Conservation (phyloP, 2,329 filamentous ascomycete species). For the Hyphodiscus sp. region DNA sequence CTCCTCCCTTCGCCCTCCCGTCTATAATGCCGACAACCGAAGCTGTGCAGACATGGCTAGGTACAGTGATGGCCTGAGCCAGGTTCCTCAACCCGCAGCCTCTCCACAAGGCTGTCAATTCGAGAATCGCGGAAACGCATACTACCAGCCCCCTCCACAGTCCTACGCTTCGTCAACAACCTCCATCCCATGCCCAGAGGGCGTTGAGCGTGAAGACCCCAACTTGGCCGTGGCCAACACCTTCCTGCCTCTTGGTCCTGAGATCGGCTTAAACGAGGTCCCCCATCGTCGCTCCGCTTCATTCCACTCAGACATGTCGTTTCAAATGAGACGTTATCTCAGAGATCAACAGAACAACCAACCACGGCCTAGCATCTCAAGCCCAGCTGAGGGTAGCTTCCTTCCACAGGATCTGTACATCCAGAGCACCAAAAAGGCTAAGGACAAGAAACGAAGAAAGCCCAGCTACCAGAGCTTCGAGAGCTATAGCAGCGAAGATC, state of each 20-base stretch:
- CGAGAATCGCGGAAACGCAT: background rate
- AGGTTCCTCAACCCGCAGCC: background rate
- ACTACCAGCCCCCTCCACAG: background rate
- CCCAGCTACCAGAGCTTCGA: background rate
- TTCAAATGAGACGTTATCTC: constrained; percentile 15
- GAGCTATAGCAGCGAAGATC: background rate
- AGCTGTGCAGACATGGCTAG: constrained; percentile 17
- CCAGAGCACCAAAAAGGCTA: background rate
- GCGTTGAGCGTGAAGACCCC: constrained; percentile 16
- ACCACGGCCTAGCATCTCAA: background rate
- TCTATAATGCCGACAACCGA: constrained; percentile 23
- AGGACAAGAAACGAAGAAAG: background rate
- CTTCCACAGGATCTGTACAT: constrained; percentile 9
- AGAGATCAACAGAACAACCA: constrained; percentile 4
- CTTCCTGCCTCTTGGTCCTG: constrained; percentile 12
- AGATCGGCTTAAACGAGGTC: constrained; percentile 8
- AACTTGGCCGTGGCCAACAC: constrained; percentile 6
- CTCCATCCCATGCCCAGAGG: constrained; percentile 15
- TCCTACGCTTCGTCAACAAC: background rate
- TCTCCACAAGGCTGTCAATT: constrained; percentile 4
- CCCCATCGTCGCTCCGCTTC: constrained; percentile 11
- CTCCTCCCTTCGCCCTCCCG: constrained; percentile 19
- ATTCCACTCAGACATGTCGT: constrained; percentile 12
- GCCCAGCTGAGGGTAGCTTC: background rate
- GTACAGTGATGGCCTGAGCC: constrained; percentile 1